A percentile compares a stretch with the other conserved stretches of the same genome.
phyloP scores from a whole-genome alignment of 371 early-diverging fungal genomes.

The Amoeboaphelidium protococcarum region DNA sequence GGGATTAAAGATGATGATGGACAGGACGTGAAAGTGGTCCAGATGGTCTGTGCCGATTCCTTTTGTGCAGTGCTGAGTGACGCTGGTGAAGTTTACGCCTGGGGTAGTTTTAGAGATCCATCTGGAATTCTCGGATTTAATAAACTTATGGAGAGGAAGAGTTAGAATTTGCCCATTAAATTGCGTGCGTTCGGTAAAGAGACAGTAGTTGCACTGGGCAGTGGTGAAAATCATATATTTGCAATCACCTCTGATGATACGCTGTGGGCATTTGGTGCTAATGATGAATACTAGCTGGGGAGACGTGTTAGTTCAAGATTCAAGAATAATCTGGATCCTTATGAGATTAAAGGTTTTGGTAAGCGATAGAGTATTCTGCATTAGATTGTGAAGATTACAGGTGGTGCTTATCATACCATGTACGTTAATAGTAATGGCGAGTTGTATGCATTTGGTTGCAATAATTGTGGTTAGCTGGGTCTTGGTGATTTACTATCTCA shows the following conservation, averaged over 20 bases:
- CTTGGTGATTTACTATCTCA: neutral
- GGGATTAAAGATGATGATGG: neutral
- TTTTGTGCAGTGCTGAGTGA: slow-evolving; percentile 11
- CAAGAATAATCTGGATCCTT: neutral
- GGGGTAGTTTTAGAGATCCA: slow-evolving; percentile 15
- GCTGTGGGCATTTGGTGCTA: slow-evolving; percentile 11
- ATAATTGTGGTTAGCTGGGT: neutral
- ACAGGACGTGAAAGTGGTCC: slow-evolving; percentile 2
- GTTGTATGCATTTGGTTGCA: neutral
- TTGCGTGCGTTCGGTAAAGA: neutral
- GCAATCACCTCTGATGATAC: slow-evolving; percentile 7
- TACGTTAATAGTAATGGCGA: neutral
- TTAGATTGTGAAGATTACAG: neutral
- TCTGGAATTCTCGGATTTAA: slow-evolving; percentile 13
- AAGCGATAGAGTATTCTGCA: neutral
- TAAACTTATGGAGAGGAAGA: slow-evolving; percentile 2
- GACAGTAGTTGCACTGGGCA: slow-evolving; percentile 3
- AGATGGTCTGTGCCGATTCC: slow-evolving; percentile 12
- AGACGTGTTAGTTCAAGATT: slow-evolving; percentile 6
- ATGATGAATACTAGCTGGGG: slow-evolving; percentile 13
- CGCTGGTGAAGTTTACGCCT: slow-evolving; percentile 10
- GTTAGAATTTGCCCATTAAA: slow-evolving; percentile 3
- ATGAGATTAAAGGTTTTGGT: neutral
- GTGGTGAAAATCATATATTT: slow-evolving; percentile 6
- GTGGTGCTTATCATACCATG: neutral